Conservation (phyloP, 805 yeast species). For the Sugiyamaella boreocaroliniensis region DNA sequence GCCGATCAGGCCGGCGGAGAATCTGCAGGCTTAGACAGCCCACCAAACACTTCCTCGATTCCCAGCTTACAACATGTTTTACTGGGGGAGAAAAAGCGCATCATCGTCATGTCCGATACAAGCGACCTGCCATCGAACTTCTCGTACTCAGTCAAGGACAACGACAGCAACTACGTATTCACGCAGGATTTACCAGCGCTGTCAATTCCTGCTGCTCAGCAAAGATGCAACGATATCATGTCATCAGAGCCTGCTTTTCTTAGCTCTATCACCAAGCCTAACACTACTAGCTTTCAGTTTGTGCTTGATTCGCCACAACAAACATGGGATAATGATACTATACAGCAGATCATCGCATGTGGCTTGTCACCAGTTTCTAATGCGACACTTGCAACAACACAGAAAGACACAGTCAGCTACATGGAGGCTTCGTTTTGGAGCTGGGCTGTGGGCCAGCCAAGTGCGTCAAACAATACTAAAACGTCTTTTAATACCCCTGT, state of each 20-base stretch:
- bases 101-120: conserved; percentile 1
- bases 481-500: conserved; percentile 13
- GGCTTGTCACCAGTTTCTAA: conserved; percentile 66
- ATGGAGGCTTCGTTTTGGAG: conserved; percentile 48
- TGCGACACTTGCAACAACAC: conserved; percentile 5
- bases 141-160: neutral
- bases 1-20: conserved; percentile 6
- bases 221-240: neutral
- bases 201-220: neutral
- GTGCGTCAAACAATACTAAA: conserved; percentile 13
- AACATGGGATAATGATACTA: conserved; percentile 36
- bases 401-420: neutral
- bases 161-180: neutral
- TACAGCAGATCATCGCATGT: conserved; percentile 39
- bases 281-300: neutral
- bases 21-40: neutral
- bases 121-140: neutral
- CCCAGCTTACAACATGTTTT: conserved; percentile 4
- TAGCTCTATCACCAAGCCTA: neutral
- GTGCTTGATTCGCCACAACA: conserved; percentile 10
- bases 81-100: conserved; percentile 1
- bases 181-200: neutral
- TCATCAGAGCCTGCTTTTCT: neutral
- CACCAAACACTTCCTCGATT: neutral
- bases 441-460: conserved; percentile 61